These are phyloP conservation scores for Dalbergia cultrata DNA, from an alignment of 306 rosid genomes.

Conservation along the genomic window DNA sequence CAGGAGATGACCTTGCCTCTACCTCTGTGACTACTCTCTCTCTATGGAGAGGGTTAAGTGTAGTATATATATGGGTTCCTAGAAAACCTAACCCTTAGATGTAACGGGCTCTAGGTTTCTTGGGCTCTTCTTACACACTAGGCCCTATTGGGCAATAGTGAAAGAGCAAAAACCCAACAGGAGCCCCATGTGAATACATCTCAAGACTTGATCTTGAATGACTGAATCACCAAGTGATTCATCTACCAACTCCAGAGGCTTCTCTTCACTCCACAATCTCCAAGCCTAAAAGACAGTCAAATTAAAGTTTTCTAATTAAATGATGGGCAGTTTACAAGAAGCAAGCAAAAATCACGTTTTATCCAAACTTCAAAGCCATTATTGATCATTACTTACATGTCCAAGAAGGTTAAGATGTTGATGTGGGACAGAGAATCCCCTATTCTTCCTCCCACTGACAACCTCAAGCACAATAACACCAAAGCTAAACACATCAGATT, in stretches of 20 bases:
- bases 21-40: no score
- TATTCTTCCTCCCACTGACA: conserved; percentile 54
- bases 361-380: neutral
- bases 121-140: no score
- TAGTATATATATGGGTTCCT: no score
- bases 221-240: neutral
- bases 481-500: conserved; percentile 64
- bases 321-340: no score
- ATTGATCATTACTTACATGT: conserved; percentile 48
- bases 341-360: no score
- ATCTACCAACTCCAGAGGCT: conserved; percentile 40
- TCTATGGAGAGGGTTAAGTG: no score
- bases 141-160: no score
- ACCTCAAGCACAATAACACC: conserved; percentile 62
- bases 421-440: conserved; percentile 47
- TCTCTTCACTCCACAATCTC: conserved; percentile 46
- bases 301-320: no score
- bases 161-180: no score
- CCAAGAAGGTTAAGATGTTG: conserved; percentile 51
- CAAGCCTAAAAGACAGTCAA: conserved; percentile 31
- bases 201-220: neutral
- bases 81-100: no score
- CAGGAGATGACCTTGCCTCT: no score
- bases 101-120: no score
- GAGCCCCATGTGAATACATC: conserved; percentile 33